Conservation (phyloP, 2,329 filamentous ascomycete species). For the Akanthomyces uredinophilus region DNA sequence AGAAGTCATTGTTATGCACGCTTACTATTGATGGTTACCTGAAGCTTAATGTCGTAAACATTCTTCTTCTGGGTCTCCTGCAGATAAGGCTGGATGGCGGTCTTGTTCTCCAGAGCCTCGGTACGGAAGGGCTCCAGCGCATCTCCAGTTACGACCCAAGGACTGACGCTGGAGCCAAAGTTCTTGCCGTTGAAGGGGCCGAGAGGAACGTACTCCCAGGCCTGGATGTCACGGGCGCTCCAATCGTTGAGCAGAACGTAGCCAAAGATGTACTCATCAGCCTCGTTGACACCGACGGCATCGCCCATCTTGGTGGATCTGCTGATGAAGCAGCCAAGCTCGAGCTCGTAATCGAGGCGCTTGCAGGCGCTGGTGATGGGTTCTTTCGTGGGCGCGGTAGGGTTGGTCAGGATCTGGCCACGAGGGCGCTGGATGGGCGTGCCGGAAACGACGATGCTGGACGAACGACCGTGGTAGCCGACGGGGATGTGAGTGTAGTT, state of each 20-base stretch:
- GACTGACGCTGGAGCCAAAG: constrained; percentile 54
- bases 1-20: neutral
- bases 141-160: constrained; percentile 59
- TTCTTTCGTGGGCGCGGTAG: constrained; percentile 47
- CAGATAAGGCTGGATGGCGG: constrained; percentile 39
- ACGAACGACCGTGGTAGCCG: constrained; percentile 75
- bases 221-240: constrained; percentile 58
- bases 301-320: constrained; percentile 61
- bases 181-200: constrained; percentile 60
- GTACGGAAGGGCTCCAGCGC: constrained; percentile 38
- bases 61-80: constrained; percentile 45
- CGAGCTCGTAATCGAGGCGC: constrained; percentile 70
- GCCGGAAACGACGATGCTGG: constrained; percentile 68
- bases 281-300: constrained; percentile 60
- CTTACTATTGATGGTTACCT: constrained; percentile 37
- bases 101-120: constrained; percentile 28
- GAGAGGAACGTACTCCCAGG: constrained; percentile 55
- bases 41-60: constrained; percentile 33
- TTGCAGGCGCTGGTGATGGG: constrained; percentile 55
- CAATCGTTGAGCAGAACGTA: constrained; percentile 61
- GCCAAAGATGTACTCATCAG: constrained; percentile 67
- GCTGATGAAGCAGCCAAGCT: constrained; percentile 71
- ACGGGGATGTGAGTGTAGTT: constrained; percentile 80
- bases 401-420: constrained; percentile 60
- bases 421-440: constrained; percentile 67